Base-by-base conservation (phyloP, 2,329 filamentous ascomycete genomes). In the Myriosclerotinia duriaeana region DNA sequence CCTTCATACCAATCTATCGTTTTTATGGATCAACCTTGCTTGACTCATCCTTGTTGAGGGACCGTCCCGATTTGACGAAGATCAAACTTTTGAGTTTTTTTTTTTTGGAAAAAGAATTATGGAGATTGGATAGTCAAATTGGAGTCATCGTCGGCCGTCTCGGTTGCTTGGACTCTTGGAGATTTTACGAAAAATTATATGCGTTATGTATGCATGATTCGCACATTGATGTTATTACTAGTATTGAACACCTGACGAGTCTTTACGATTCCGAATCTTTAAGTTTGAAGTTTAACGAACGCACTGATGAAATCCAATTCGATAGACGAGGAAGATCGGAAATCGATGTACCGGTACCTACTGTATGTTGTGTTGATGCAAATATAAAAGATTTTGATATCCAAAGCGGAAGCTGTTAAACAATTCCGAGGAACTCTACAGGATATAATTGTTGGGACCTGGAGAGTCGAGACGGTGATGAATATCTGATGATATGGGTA, bases 71-170 rank as follows among this genome's bases (percentile, higher is more conserved):
- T 54, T 44, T 54, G 60, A 44, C 34, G n/a, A 9, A 34, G 34
- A 42, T 40, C 34, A 40, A 26, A 34, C n/a, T 63, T 63, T 63
- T 38, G 44, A 55, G 7, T 22, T 64, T 55, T 44, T 20, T 17
- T 22, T 64, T 55, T 44, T 20, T 17, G 4, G 2, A 20, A 20
- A 64, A 22, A 55, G 61, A 26, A 26, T 64, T 64, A 50, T 38
- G 61, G 61, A 60, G 56, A 48, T 17, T n/a, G n/a, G n/a, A 20
- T 60, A 20, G 20, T 60, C 56, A 22, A 60, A 17, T 60, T 46
- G 42, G 30, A 46, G 14, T 48, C 44, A 60, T 60, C 42, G 14
- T 12, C 42, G 42, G 50, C 8, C 50, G 38, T 64, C 22, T 52
- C 30, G 50, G 38, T 46, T 38, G 30, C 30, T 34, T 34, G 30